Evolutionary conservation across 164 flowering plant genomes (phyloP), one percentile per base, ranked within the genome.

Genomic region (Annona squamosa): DNA sequence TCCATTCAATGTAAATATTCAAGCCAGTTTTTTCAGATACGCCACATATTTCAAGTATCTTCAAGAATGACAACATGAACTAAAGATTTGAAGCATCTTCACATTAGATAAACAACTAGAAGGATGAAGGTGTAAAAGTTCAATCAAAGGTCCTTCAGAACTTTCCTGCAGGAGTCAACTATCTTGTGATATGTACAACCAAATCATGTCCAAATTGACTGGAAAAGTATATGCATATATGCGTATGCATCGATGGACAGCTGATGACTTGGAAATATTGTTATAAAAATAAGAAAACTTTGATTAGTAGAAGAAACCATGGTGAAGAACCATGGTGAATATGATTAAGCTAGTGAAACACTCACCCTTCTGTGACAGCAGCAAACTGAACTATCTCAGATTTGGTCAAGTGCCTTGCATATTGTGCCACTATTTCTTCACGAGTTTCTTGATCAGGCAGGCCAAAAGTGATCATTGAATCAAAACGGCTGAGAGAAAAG

Each of bases 321-420:
- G 13, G 59, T 52, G 13, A 52, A 41, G 42, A 56, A 42, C 16
- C 1, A 26, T 3, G n/a, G 57, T 10, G 47, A 41, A 16, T 7
- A 70, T 56, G 5, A 42, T 5, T 47, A 64, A 9, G 16, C 47
- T 65, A 13, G 26, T 37, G 16, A 48, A 65, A 62, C 59, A 77
- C 97, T 77, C 82, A 95, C 99, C 68, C 92, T 73, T 91, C 90
- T 37, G 94, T 86, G 18, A 61, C 86, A 16, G 71, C 68, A 18
- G 96, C 91, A 77, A 95, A 82, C 79, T 91, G 90, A 69, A 74
- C 80, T 59, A 95, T 56, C 41, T 93, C 98, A 41, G 89, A 65
- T 65, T 88, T 79, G 19, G 84, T 79, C 13, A 95, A 82, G 77
- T 95, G 99, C 83, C 87, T 95, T 68, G 99, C 99, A 85, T 91